These are phyloP conservation scores for Trifolium dubium DNA, from an alignment of 306 rosid species.

Conservation along the genomic window DNA sequence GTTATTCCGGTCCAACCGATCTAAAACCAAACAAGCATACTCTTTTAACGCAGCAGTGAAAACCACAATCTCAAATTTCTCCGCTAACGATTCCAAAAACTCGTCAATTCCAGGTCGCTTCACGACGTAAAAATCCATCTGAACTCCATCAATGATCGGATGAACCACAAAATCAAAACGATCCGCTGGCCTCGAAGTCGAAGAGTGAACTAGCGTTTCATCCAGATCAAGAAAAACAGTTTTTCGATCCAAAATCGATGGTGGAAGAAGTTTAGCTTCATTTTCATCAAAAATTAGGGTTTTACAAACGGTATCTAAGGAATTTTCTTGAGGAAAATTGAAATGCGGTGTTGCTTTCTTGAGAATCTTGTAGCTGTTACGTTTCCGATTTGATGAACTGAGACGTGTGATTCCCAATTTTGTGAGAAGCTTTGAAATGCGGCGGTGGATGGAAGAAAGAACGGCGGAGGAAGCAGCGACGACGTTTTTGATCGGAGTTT, in stretches of 20 bases:
- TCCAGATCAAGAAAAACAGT: constrained; percentile 86
- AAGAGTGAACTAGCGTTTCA: constrained; percentile 80
- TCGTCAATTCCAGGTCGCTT: constrained; percentile 90
- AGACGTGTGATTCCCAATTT: constrained; percentile 50
- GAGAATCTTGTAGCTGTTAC: constrained; percentile 61
- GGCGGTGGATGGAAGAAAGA: constrained; percentile 71
- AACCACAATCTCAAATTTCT: constrained; percentile 75
- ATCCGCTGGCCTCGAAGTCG: constrained; percentile 57
- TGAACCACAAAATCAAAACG: constrained; percentile 73
- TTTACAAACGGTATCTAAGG: constrained; percentile 36
- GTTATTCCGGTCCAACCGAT: constrained; percentile 63
- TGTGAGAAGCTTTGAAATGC: constrained; percentile 72
- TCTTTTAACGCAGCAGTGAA: constrained; percentile 85
- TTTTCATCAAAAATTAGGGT: constrained; percentile 51
- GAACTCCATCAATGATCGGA: constrained; percentile 69
- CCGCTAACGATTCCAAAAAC: constrained; percentile 55
- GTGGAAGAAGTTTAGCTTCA: constrained; percentile 45
- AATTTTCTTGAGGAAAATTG: not conserved
- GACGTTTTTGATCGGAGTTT: constrained; percentile 58
- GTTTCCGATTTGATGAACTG: constrained; percentile 48
- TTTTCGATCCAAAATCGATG: constrained; percentile 35
- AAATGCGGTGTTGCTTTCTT: constrained; percentile 46
- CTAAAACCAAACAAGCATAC: constrained; percentile 82
- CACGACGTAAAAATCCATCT: constrained; percentile 68
- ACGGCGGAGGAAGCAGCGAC: constrained; percentile 59